phyloP scores from a whole-genome alignment of 805 yeast species.

The Diddensiella transvaalensis region DNA sequence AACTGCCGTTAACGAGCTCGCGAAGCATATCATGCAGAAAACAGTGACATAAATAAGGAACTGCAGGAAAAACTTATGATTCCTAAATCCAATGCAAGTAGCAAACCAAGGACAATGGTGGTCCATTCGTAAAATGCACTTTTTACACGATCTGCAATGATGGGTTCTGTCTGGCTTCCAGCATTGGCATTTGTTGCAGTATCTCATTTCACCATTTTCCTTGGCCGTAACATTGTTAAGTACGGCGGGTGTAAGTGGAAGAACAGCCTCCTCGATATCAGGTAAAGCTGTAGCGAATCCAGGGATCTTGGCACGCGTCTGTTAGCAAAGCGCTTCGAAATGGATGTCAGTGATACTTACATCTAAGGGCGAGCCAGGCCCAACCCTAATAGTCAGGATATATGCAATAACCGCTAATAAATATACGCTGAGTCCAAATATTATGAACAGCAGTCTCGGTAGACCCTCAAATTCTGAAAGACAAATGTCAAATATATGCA shows the following conservation, averaged over 20 bases:
- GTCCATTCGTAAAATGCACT: constrained; percentile 51
- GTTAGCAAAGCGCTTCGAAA: neutral
- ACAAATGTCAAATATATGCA: constrained; percentile 25
- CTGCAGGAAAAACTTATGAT: constrained; percentile 78
- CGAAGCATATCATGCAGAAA: constrained; percentile 44
- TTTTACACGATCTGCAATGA: constrained; percentile 39
- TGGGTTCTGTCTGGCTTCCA: constrained; percentile 45
- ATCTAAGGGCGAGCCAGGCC: constrained; percentile 36
- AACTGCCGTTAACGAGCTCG: constrained; percentile 33
- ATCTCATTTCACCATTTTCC: constrained; percentile 39
- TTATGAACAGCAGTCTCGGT: constrained; percentile 10
- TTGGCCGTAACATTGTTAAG: constrained; percentile 36
- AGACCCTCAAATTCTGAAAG: constrained; percentile 11
- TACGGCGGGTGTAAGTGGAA: constrained; percentile 29
- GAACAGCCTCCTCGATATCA: constrained; percentile 27
- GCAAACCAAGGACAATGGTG: constrained; percentile 90
- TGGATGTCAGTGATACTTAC: constrained; percentile 11
- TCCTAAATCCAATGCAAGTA: constrained; percentile 75
- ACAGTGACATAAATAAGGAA: constrained; percentile 54
- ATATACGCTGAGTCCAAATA: constrained; percentile 24
- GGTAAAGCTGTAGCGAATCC: constrained; percentile 10
- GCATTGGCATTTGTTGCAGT: constrained; percentile 38
- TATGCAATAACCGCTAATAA: constrained; percentile 27
- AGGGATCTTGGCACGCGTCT: too few species aligned
- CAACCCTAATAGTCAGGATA: constrained; percentile 25